phyloP scores from a whole-genome alignment of 2,329 filamentous ascomycete species.

The Fusarium marasasianum region DNA sequence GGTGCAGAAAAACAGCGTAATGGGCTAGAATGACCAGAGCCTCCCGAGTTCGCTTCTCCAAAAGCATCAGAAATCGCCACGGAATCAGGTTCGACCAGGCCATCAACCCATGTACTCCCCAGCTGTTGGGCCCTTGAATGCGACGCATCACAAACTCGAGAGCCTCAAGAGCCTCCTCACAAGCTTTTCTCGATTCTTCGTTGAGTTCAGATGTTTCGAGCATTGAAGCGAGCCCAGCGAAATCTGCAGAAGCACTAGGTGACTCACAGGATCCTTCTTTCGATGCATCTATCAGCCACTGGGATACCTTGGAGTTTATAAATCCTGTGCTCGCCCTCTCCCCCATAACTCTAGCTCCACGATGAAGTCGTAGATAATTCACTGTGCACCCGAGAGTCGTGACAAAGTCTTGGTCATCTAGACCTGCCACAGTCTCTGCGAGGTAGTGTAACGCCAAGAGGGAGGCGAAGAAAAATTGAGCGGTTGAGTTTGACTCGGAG shows the following conservation, averaged over 20 bases:
- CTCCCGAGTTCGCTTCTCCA: conserved; percentile 15
- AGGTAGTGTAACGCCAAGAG: conserved; percentile 16
- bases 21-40: conserved; percentile 19
- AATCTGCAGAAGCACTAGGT: not conserved
- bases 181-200: not conserved
- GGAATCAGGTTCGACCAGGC: not conserved
- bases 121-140: not conserved
- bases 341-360: not conserved
- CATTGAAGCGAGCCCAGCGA: not conserved
- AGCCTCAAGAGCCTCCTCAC: not conserved
- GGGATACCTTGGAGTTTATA: not conserved
- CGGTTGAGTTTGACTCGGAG: not conserved
- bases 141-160: not conserved
- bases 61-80: not conserved
- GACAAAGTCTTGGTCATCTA: not conserved
- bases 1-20: conserved; percentile 1
- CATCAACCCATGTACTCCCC: conserved; percentile 2
- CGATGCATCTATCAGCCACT: not conserved
- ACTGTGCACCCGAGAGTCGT: not conserved
- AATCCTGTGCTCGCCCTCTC: not conserved
- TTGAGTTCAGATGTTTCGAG: conserved; percentile 4
- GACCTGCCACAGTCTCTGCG: not conserved
- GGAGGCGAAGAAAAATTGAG: conserved; percentile 21
- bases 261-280: not conserved
- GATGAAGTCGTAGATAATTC: conserved; percentile 15